phyloP scores from a whole-genome alignment of 495 filamentous ascomycete species.

The Talaromyces nanjingensis region DNA sequence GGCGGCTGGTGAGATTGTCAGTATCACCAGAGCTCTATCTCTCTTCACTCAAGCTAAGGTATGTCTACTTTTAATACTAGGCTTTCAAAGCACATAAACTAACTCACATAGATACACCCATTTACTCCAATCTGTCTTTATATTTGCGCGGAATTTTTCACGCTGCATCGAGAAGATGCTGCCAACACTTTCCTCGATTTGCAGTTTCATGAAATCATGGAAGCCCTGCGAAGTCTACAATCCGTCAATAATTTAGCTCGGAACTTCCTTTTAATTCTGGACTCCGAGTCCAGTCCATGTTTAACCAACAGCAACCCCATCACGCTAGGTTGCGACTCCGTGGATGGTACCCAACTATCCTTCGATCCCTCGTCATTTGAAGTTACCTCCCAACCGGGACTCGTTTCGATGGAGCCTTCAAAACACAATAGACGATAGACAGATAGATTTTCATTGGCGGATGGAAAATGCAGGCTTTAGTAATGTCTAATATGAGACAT shows the following conservation, averaged over 20 bases:
- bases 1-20: constrained; percentile 33
- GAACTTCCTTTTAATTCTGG: background rate
- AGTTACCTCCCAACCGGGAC: background rate
- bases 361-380: background rate
- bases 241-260: background rate
- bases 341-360: background rate
- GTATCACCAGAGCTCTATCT: constrained; percentile 28
- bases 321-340: background rate
- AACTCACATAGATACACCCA: constrained; percentile 10
- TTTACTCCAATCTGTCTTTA: constrained; percentile 13
- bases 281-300: background rate
- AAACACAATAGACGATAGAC: background rate
- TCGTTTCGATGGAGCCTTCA: background rate
- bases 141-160: constrained; percentile 14
- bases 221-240: background rate
- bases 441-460: background rate
- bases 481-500: background rate
- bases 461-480: background rate
- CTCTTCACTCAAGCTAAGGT: constrained; percentile 33
- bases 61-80: background rate
- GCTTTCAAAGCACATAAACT: background rate
- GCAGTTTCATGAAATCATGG: constrained; percentile 2
- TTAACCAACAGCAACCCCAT: background rate
- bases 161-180: background rate
- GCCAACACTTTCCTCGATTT: background rate